A percentile compares a stretch with the other conserved stretches of the same genome.
phyloP scores from a whole-genome alignment of 2,329 filamentous ascomycete species.

The Sarocladiaceae sp. region DNA sequence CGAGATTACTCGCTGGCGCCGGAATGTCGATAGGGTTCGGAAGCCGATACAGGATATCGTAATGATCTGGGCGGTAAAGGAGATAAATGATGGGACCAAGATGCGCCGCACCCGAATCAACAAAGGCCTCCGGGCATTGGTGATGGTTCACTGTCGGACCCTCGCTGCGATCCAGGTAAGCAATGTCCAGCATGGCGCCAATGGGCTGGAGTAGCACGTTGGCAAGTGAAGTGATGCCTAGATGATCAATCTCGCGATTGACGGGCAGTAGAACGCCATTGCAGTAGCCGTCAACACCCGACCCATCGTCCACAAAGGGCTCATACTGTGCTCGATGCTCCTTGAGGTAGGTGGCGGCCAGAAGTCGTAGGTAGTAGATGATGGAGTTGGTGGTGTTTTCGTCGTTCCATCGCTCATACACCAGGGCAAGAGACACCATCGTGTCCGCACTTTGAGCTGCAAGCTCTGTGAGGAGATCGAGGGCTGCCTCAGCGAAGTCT shows the following conservation, averaged over 20 bases:
- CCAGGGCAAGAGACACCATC: conserved; percentile 43
- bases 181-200: conserved; percentile 75
- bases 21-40: conserved; percentile 17
- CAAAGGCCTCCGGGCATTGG: conserved; percentile 52
- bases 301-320: conserved; percentile 60
- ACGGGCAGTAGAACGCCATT: conserved; percentile 64
- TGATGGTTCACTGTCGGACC: conserved; percentile 71
- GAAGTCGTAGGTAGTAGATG: conserved; percentile 77
- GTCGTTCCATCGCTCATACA: conserved; percentile 71
- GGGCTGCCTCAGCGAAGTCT: conserved; percentile 75
- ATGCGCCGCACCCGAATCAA: conserved; percentile 33
- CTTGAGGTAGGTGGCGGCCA: conserved; percentile 82
- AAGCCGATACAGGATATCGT: conserved; percentile 82
- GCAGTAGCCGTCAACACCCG: conserved; percentile 62
- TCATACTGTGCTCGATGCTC: conserved; percentile 62
- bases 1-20: conserved; percentile 24
- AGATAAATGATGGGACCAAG: conserved; percentile 49
- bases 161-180: conserved; percentile 82
- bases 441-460: conserved; percentile 52
- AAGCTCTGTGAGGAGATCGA: conserved; percentile 60
- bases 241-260: conserved; percentile 80
- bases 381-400: conserved; percentile 61
- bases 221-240: conserved; percentile 73
- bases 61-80: conserved; percentile 73
- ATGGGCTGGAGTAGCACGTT: conserved; percentile 75